Evolutionary conservation across 2,329 filamentous ascomycete genomes (phyloP).

Genomic region (Fusarium penzigii): DNA sequence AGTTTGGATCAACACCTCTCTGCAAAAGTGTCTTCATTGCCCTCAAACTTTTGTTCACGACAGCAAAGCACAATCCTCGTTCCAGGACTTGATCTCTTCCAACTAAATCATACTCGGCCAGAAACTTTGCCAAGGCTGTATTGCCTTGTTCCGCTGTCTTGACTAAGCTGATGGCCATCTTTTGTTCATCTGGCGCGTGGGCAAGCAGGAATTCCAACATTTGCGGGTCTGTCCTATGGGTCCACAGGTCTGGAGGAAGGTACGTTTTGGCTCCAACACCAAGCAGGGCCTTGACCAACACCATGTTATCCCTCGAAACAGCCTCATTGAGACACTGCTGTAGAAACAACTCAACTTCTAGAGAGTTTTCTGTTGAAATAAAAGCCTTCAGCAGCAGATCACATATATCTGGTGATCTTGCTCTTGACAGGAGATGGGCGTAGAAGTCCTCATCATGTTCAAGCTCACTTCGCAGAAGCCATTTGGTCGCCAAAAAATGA

Average conservation of each 20-base stretch:
- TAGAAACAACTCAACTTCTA: no score
- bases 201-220: background rate
- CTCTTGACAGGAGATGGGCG: no score
- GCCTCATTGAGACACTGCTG: no score
- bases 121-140: background rate
- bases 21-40: background rate
- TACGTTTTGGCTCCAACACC: background rate
- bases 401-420: no score
- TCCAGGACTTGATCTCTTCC: background rate
- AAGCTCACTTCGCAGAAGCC: no score
- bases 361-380: no score
- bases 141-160: background rate
- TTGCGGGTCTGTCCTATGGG: background rate
- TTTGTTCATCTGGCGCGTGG: background rate
- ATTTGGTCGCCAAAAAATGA: no score
- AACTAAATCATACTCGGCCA: background rate
- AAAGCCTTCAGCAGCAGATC: no score
- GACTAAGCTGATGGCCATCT: background rate
- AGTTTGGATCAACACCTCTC: background rate
- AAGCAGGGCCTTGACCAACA: background rate
- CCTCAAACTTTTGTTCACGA: background rate
- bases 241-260: background rate
- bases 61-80: background rate
- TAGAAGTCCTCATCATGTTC: no score
- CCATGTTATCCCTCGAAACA: background rate